Base-by-base conservation (phyloP, 371 early-diverging fungal genomes). In the Batkoa obscura region DNA sequence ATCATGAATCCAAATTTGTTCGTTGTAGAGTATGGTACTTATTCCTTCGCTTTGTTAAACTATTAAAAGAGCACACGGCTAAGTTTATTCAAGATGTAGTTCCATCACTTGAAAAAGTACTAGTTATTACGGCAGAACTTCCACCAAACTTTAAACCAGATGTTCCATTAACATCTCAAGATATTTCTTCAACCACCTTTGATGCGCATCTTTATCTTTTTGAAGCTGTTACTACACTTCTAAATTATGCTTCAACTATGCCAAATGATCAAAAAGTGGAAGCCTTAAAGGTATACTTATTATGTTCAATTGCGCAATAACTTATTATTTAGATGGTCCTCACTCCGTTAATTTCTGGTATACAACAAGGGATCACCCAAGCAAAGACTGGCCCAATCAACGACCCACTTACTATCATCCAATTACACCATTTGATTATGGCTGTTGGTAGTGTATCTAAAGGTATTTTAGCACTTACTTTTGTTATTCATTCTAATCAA, bases 171-270 rank as follows among this genome's bases (percentile, higher is more conserved):
- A 60, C 64, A 0, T 70, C 64, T 63, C 70, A 72, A 45, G 70
- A 75, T 37, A 72, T 74, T 31, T 65, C 72, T 17, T 71, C 69
- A 5, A 69, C 69, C 3, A 66, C 68, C 10, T 88, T 89, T 63
- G 88, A 86, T 60, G 84, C 83, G 55, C 92, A 94, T 66, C 64
- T 88, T 34, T 88, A 84, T 63, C 64, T 93, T 37, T 94, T 90
- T 72, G 96, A 95, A 65, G 81, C 90, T 2, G 90, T 84, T 50
- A 92, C 94, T 23, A 70, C 80, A 56, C 67, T 92, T 62, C 87
- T 94, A 13, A 34, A 35, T 61, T 84, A 94, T 9, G 69, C 80
- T 33, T 81, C 83, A 31, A 66, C 65, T 41, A 70, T 85, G 41
- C 75, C 80, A 51, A 69, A 72, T 13, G 68, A 73, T 56, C 78